Percentiles rank a stretch among this genome's conserved stretches.
Evolutionary conservation across 2,329 filamentous ascomycete genomes (phyloP).

Genomic region (Zasmidium cellare): DNA sequence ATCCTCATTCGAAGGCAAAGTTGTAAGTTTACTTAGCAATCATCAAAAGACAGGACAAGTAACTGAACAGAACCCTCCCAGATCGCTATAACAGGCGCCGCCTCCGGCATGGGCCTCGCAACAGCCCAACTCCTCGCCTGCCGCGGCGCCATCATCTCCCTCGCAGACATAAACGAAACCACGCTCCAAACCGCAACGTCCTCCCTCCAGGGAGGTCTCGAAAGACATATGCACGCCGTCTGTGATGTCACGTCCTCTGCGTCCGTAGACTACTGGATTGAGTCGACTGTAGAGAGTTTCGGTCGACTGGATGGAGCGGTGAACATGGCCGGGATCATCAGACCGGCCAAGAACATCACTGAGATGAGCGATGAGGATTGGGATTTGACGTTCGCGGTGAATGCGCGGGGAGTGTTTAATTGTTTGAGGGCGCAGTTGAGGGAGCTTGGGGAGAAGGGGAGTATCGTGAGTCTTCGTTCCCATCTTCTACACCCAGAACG

Average conservation of each 20-base stretch:
- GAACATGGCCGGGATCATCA: conserved; percentile 7
- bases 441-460: neutral
- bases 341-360: neutral
- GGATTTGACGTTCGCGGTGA: neutral
- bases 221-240: neutral
- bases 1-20: conserved; percentile 4
- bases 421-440: neutral
- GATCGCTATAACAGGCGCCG: conserved; percentile 40
- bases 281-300: neutral
- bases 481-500: too few relatives aligned
- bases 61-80: neutral
- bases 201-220: neutral
- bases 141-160: conserved; percentile 43
- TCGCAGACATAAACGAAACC: conserved; percentile 40
- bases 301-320: conserved; percentile 1
- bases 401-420: conserved; percentile 3
- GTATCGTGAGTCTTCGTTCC: neutral
- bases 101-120: conserved; percentile 42
- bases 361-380: conserved; percentile 1
- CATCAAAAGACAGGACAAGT: neutral
- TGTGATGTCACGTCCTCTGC: neutral
- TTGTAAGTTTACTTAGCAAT: neutral
- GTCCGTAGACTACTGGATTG: neutral
- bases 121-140: conserved; percentile 44
- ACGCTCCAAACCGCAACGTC: conserved; percentile 27